Base-by-base conservation (phyloP, 441 rosid genomes). In the Sinapis alba region DNA sequence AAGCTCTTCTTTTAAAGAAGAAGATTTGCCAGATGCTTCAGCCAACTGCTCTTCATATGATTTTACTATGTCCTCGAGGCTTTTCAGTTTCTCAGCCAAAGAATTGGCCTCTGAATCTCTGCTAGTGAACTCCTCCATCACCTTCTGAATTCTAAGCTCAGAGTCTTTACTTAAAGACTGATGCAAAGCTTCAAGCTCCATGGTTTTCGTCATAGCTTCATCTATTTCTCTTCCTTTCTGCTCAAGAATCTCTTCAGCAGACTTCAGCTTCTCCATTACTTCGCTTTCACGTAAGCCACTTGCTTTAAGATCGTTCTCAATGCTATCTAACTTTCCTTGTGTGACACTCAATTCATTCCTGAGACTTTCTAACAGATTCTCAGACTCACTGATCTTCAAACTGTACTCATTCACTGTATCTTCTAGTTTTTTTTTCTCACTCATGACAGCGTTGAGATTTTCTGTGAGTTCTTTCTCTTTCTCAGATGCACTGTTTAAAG, bases 351-450 rank as follows among this genome's bases (percentile, higher is more conserved):
- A 77, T 72, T 96, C 97, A 72, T 86, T 86, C 79, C 87, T 84
- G 81, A 93, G 80, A 63, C 88, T 81, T 64, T 81, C 93, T 66
- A 87, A 79, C 30, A 89, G 78, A 88, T 80, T 86, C 82, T 96
- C 94, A 65, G 93, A 83, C 81, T 88, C 97, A 27, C 83, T 84
- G 74, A 89, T 84, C 85, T 90, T 88, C 72, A 36, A 73, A 34
- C 65, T 74, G 64, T 90, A 85, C 78, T 75, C 74, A 38, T 53
- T 84, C 56, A 84, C 86, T 57, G 82, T 83, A 18, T 85, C 92
- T 84, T 88, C 95, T 57, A 91, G 73, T 77, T 63, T 84, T 73
- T 87, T 88, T 89, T 89, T 90, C 85, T 92, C 98, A 47, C 82
- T 83, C 2, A 78, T 78, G 13, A 80, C 84, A 28, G 81, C 83